Conservation (phyloP, 2,329 filamentous ascomycete species). For the Ascochyta clinopodiicola region DNA sequence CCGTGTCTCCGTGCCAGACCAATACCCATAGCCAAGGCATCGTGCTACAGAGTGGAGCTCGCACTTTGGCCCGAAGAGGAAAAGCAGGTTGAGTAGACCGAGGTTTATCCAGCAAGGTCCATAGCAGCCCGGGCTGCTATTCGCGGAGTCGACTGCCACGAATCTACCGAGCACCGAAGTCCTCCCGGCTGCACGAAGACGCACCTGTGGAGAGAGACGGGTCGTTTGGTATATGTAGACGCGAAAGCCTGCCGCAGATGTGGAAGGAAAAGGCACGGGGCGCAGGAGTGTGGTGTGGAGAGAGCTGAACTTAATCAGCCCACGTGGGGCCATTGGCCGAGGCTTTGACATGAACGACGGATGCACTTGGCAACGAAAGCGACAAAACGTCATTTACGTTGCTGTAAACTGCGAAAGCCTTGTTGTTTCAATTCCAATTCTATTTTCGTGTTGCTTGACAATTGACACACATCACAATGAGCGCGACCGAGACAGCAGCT, state of each 20-base stretch:
- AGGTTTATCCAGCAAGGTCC: constrained; percentile 18
- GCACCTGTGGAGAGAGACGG: not conserved
- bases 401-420: no score
- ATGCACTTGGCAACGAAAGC: constrained; percentile 3
- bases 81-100: constrained; percentile 18
- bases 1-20: constrained; percentile 24
- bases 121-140: not conserved
- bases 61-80: constrained; percentile 14
- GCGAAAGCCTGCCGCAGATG: not conserved
- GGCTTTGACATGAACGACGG: not conserved
- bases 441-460: no score
- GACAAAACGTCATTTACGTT: constrained; percentile 3
- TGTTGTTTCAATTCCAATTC: no score
- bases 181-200: not conserved
- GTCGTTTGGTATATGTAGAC: not conserved
- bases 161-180: not conserved
- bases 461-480: constrained; percentile 11
- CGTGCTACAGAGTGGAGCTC: constrained; percentile 19
- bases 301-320: not conserved
- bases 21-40: not conserved
- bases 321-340: constrained; percentile 7
- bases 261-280: not conserved
- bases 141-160: not conserved
- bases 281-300: not conserved
- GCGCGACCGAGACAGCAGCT: constrained; percentile 23